Evolutionary conservation across 2,329 filamentous ascomycete genomes (phyloP).

Genomic region (Apiospora sp.): DNA sequence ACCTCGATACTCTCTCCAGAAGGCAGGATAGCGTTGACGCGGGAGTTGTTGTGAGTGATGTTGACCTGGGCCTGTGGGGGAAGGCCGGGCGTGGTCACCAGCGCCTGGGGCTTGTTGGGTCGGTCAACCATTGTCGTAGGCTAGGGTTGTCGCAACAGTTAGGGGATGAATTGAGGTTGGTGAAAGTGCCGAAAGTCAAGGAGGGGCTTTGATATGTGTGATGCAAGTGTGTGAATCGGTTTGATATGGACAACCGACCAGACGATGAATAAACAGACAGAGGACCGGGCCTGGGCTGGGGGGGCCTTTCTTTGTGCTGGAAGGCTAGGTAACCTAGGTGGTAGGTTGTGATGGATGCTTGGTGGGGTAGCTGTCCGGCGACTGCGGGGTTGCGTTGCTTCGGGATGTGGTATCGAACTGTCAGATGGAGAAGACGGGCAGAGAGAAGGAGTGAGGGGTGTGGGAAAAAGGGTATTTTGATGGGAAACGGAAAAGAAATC

Average conservation of each 20-base stretch:
- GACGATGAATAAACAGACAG: background rate
- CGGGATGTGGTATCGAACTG: constrained; percentile 6
- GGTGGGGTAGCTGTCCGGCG: constrained; percentile 17
- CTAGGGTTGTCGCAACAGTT: background rate
- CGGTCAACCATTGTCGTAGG: constrained; percentile 72
- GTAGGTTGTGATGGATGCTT: constrained; percentile 14
- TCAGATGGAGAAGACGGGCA: background rate
- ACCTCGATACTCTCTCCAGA: constrained; percentile 88
- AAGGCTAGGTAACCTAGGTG: background rate
- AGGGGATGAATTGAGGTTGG: background rate
- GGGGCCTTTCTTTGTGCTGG: constrained; percentile 8
- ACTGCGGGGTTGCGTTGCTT: constrained; percentile 13
- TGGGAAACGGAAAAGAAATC: background rate
- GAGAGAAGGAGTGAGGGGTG: background rate
- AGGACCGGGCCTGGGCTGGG: background rate
- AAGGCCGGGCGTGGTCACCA: constrained; percentile 76
- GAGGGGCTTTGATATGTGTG: background rate
- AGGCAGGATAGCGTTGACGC: constrained; percentile 81
- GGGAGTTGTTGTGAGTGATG: constrained; percentile 74
- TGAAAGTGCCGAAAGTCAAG: background rate
- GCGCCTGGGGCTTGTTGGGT: constrained; percentile 81
- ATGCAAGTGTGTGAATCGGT: background rate
- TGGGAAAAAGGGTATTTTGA: background rate
- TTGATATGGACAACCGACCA: background rate
- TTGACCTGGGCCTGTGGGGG: constrained; percentile 80